These are phyloP conservation scores for Solanum dulcamara DNA, from an alignment of 257 asterid genomes.

Conservation along the genomic window DNA sequence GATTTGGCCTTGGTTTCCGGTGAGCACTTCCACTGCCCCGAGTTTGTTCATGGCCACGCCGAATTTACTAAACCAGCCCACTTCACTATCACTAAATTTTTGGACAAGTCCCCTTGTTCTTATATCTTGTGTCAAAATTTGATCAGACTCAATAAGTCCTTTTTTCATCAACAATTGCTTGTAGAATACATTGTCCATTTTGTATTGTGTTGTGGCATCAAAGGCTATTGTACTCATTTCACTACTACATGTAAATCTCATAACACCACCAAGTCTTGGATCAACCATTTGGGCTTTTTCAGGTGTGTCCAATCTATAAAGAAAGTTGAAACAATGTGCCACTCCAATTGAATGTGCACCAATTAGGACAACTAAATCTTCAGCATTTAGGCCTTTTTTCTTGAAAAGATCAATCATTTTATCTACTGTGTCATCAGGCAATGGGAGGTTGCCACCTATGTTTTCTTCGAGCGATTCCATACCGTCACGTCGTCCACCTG, in stretches of 20 bases:
- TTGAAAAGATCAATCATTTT: constrained; percentile 15
- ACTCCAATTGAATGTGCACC: constrained; percentile 61
- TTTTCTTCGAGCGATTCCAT: constrained; percentile 25
- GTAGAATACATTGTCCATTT: constrained; percentile 44
- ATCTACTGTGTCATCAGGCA: constrained; percentile 18
- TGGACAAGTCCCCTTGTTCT: constrained; percentile 14
- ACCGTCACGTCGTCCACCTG: constrained; percentile 40
- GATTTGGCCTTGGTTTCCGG: constrained; percentile 45
- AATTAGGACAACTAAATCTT: constrained; percentile 38
- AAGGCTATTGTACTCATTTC: constrained; percentile 18
- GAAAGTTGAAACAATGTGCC: constrained; percentile 36
- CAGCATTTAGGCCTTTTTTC: constrained; percentile 30
- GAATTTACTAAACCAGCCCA: constrained; percentile 36
- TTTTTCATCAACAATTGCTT: constrained; percentile 26
- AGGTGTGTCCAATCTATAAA: constrained; percentile 10
- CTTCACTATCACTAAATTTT: constrained; percentile 24
- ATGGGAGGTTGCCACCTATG: constrained; percentile 14
- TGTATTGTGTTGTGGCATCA: constrained; percentile 33
- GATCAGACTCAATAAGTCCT: constrained; percentile 51
- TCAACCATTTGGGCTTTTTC: constrained; percentile 22
- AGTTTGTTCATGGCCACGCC: constrained; percentile 17
- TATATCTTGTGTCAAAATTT: constrained; percentile 22
- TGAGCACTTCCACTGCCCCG: constrained; percentile 34
- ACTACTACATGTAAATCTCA: constrained; percentile 18
- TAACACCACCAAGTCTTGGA: constrained; percentile 11